These are phyloP conservation scores for Cenococcum geophilum DNA, from an alignment of 495 filamentous ascomycete genomes.

Conservation along the genomic window DNA sequence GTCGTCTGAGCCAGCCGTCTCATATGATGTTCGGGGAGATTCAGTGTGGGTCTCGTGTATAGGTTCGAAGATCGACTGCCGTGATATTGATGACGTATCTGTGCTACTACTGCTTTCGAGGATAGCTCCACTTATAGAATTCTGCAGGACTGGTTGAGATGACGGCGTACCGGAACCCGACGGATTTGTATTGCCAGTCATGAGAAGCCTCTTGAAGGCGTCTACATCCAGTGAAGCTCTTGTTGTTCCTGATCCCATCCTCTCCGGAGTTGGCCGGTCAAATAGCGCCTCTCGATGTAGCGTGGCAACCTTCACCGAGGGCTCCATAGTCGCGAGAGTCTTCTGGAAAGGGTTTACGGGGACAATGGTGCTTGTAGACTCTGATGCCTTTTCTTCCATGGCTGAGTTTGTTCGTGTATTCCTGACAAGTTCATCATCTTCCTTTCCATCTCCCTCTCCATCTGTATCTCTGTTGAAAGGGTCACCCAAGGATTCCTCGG, in stretches of 20 bases:
- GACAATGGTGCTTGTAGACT: background rate
- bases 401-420: conserved; percentile 26
- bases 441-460: conserved; percentile 12
- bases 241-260: conserved; percentile 3
- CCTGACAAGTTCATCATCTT: conserved; percentile 17
- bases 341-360: conserved; percentile 34
- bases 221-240: conserved; percentile 36
- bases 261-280: conserved; percentile 16
- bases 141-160: conserved; percentile 9
- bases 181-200: conserved; percentile 35
- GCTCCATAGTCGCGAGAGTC: conserved; percentile 37
- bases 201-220: conserved; percentile 37
- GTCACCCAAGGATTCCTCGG: conserved; percentile 10
- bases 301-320: conserved; percentile 3
- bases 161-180: conserved; percentile 13
- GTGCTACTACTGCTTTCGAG: conserved; percentile 38
- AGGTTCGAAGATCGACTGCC: conserved; percentile 37
- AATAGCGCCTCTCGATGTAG: conserved; percentile 8
- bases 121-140: conserved; percentile 6
- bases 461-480: conserved; percentile 9
- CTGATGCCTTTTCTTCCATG: background rate
- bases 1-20: conserved; percentile 30
- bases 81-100: conserved; percentile 38
- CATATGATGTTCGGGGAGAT: conserved; percentile 36
- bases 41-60: conserved; percentile 32